Evolutionary conservation across 495 filamentous ascomycete genomes (phyloP).

Genomic region (Pyronema omphalodes): DNA sequence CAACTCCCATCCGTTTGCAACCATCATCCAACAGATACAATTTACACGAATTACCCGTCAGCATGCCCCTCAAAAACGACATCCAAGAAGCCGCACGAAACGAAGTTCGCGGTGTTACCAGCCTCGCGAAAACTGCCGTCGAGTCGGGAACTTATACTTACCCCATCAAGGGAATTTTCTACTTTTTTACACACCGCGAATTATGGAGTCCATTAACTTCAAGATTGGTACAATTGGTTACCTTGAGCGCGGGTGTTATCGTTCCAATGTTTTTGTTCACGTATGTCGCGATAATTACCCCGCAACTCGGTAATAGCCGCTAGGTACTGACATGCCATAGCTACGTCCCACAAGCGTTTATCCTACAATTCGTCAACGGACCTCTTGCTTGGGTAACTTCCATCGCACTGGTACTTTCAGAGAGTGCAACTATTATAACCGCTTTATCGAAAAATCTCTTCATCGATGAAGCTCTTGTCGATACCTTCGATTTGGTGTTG

Average conservation of each 20-base stretch:
- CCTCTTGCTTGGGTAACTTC: slow-evolving; percentile 66
- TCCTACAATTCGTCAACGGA: slow-evolving; percentile 66
- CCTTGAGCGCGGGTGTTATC: slow-evolving; percentile 52
- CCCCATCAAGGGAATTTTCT: slow-evolving; percentile 43
- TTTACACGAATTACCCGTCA: neutral
- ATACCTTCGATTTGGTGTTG: slow-evolving; percentile 77
- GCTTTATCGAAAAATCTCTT: slow-evolving; percentile 53
- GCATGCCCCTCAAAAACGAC: slow-evolving; percentile 16
- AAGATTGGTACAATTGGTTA: slow-evolving; percentile 47
- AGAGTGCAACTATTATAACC: slow-evolving; percentile 61
- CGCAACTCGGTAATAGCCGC: neutral
- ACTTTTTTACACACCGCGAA: slow-evolving; percentile 46
- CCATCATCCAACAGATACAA: too few species aligned
- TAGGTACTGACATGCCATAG: slow-evolving; percentile 26
- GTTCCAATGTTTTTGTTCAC: slow-evolving; percentile 22
- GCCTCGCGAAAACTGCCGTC: slow-evolving; percentile 11
- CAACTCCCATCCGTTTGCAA: too few species aligned
- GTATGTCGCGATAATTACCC: neutral
- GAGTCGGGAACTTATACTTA: slow-evolving; percentile 17
- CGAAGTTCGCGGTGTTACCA: slow-evolving; percentile 13
- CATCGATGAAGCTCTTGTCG: slow-evolving; percentile 61
- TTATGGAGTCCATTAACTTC: slow-evolving; percentile 52
- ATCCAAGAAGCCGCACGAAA: slow-evolving; percentile 7
- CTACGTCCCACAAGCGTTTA: slow-evolving; percentile 74
- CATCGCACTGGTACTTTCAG: slow-evolving; percentile 56